Evolutionary conservation across 2,329 filamentous ascomycete species (phyloP), one percentile per base, ranked within the genome.

Genomic region (Bipolaris bicolor): DNA sequence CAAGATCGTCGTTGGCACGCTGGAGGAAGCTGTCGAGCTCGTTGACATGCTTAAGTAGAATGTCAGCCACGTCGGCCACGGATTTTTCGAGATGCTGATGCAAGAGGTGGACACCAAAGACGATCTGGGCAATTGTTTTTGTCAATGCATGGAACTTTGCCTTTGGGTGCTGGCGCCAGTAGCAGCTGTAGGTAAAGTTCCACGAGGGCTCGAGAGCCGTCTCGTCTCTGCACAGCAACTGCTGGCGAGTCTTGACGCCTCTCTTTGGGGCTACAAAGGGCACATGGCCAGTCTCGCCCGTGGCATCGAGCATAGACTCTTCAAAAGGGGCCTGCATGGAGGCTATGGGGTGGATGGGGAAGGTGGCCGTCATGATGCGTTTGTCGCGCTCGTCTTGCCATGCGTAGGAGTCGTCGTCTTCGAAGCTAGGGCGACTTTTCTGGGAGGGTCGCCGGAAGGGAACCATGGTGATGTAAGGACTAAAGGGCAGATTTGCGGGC

Each of bases 11-110:
- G 41, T 91, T 86, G 0, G 91, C 90, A 16, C 90, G 87, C 75
- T 96, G 91, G 33, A 98, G 81, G 70, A 97, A 97, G 68, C 90
- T 88, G 76, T 98, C 95, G 29, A 98, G 86, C 76, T 98, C 94
- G 71, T 97, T 91, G 59, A 98, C 95, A 75, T 98, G 94, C 13
- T 86, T 88, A 71, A 97, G 92, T 54, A 98, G 82, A 51, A 98
- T 98, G 63, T 84, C 88, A 62, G 97, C 88, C 11, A 97, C 94
- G 73, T 96, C 91, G 33, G 87, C 83, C 65, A 96, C 90, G 65
- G 91, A 96, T 76, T 94, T 96, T 51, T 95, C 93, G 74, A 96
- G 86, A 59, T 88, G 88, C 69, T 93, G 88, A 53, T 96, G 86
- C 55, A 98, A 79, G 43, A 98, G 82, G 75, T 97, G 93, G 36